phyloP scores from a whole-genome alignment of 208 protist genomes.

The Naegleria lovaniensis region DNA sequence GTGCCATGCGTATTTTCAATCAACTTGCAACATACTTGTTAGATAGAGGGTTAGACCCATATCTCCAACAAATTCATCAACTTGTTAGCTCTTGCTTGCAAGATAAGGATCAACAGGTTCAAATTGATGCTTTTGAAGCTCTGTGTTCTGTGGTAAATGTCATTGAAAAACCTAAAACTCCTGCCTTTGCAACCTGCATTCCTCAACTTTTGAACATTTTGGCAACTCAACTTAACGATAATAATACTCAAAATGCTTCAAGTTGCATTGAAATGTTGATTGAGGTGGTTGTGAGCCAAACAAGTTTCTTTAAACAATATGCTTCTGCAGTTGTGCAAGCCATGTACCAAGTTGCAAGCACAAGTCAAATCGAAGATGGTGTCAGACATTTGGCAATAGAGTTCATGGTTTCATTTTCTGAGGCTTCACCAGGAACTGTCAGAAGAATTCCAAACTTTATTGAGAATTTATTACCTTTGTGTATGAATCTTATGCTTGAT shows the following conservation, averaged over 20 bases:
- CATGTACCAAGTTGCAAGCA: neutral
- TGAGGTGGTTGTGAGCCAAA: neutral
- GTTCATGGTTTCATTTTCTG: neutral
- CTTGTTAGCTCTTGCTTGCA: neutral
- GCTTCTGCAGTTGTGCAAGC: neutral
- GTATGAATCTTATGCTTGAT: constrained; percentile 48
- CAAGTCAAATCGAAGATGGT: neutral
- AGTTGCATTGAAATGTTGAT: neutral
- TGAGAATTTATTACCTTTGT: neutral
- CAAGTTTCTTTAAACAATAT: neutral
- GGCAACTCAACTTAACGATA: neutral
- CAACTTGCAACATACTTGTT: constrained; percentile 20
- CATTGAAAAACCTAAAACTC: neutral
- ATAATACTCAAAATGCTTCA: neutral
- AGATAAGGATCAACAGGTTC: neutral
- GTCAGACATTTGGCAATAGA: constrained; percentile 1
- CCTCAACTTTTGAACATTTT: neutral
- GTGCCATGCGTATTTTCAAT: constrained; percentile 16
- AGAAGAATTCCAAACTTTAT: neutral
- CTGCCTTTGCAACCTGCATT: neutral
- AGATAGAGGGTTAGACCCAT: neutral
- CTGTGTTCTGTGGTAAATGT: neutral
- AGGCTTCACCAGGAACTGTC: neutral
- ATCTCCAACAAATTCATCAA: neutral
- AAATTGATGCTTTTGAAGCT: constrained; percentile 15